Evolutionary conservation across 1,284 basidiomycete species (phyloP).

Genomic region (Naganishia albida): DNA sequence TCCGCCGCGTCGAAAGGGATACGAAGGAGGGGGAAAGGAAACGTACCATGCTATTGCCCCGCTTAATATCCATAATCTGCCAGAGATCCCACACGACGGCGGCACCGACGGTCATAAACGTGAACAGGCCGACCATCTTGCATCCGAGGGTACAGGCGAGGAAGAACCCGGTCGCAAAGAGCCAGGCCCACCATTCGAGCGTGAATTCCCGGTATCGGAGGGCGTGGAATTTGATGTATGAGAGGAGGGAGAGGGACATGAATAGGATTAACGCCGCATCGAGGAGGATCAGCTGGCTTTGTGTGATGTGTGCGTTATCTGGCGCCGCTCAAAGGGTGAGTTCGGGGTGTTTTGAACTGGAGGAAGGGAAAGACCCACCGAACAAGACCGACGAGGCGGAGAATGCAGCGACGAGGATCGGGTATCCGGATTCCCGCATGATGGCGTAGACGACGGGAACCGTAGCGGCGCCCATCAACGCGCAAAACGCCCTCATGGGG

Average conservation of each 20-base stretch:
- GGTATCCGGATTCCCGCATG: slow-evolving; percentile 97
- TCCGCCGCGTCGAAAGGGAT: slow-evolving; percentile 23
- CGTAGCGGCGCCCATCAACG: slow-evolving; percentile 84
- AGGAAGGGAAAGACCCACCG: slow-evolving; percentile 60
- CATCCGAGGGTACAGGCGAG: slow-evolving; percentile 96
- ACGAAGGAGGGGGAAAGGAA: neutral
- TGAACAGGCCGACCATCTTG: slow-evolving; percentile 96
- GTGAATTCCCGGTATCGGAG: slow-evolving; percentile 91
- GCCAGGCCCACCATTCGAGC: slow-evolving; percentile 91
- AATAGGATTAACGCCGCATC: slow-evolving; percentile 96
- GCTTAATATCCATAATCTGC: slow-evolving; percentile 83
- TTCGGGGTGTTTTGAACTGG: neutral
- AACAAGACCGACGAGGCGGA: slow-evolving; percentile 83
- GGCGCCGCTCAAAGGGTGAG: neutral
- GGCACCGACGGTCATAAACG: slow-evolving; percentile 83
- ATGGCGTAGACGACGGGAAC: slow-evolving; percentile 89
- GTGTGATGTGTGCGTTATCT: slow-evolving; percentile 96
- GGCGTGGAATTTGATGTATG: slow-evolving; percentile 95
- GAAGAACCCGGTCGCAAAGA: slow-evolving; percentile 83
- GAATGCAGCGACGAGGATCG: slow-evolving; percentile 81
- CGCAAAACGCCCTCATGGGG: slow-evolving; percentile 87
- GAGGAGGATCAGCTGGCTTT: slow-evolving; percentile 92
- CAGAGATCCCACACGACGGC: slow-evolving; percentile 93
- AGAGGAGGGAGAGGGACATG: slow-evolving; percentile 88
- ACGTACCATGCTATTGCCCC: slow-evolving; percentile 76